Conservation (phyloP, 2,329 filamentous ascomycete genomes). For the Thielaviopsis euricoi region DNA sequence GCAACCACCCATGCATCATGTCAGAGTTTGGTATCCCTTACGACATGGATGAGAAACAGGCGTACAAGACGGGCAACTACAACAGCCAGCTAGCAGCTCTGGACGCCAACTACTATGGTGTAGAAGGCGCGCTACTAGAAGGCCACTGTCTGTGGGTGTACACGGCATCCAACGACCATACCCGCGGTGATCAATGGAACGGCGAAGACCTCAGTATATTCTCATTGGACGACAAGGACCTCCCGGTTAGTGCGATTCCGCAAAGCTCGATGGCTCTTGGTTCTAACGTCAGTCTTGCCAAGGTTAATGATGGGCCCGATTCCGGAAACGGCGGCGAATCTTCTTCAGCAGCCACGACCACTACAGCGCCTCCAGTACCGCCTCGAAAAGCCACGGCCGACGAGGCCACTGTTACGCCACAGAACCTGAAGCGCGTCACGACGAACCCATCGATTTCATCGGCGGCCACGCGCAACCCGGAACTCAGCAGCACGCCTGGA, state of each 20-base stretch:
- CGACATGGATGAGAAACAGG: constrained; percentile 94
- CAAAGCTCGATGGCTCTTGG: constrained; percentile 8
- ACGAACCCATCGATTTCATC: constrained; percentile 51
- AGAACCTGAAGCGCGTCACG: constrained; percentile 59
- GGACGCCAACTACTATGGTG: constrained; percentile 88
- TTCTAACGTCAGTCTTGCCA: constrained; percentile 8
- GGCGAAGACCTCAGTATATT: constrained; percentile 90
- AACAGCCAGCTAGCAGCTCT: constrained; percentile 81
- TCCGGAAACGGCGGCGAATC: constrained; percentile 14
- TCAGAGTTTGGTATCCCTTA: constrained; percentile 97
- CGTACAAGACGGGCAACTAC: constrained; percentile 92
- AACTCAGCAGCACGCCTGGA: constrained; percentile 49
- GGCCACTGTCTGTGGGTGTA: constrained; percentile 89
- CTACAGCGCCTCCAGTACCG: background rate
- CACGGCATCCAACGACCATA: constrained; percentile 64
- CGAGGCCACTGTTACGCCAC: constrained; percentile 48
- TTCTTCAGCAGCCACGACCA: constrained; percentile 9
- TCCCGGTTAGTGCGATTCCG: constrained; percentile 35
- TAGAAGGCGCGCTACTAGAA: constrained; percentile 69
- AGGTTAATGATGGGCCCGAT: background rate
- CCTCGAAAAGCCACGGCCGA: constrained; percentile 19
- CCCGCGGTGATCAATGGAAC: constrained; percentile 90
- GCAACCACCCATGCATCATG: constrained; percentile 73
- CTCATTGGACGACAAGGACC: constrained; percentile 60
- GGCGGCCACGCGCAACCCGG: constrained; percentile 29